phyloP scores from a whole-genome alignment of 148 eudicot genomes.

The Spergularia marina region DNA sequence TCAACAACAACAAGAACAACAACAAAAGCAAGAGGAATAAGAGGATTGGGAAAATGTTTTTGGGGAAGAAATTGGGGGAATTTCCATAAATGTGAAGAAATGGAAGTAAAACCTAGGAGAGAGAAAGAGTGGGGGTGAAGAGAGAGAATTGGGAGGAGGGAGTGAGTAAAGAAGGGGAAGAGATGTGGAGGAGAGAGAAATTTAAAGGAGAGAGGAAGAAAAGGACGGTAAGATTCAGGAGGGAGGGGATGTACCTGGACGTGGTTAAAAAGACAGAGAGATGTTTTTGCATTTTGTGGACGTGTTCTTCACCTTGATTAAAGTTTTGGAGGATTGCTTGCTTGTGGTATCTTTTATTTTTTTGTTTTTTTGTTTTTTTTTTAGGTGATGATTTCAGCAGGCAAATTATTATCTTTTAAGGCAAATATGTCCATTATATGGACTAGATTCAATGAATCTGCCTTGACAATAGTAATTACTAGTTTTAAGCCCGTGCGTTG shows the following conservation, averaged over 20 bases:
- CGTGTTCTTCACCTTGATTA: not conserved
- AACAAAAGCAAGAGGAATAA: not conserved
- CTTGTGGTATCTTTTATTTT: no score
- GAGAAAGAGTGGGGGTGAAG: not conserved
- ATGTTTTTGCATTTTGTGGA: not conserved
- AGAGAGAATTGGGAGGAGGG: not conserved
- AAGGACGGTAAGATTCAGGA: not conserved
- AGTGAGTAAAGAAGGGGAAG: not conserved
- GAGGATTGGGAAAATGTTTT: not conserved
- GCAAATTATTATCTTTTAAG: no score
- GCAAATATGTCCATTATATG: no score
- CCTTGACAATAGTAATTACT: no score
- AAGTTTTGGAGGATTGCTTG: no score
- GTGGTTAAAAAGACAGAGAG: not conserved
- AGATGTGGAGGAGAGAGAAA: not conserved
- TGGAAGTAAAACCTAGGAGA: not conserved
- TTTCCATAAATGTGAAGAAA: not conserved
- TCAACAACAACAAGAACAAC: slow-evolving; percentile 23
- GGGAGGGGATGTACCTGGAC: not conserved
- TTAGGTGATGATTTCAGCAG: no score
- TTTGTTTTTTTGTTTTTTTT: no score
- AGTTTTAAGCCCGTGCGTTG: no score
- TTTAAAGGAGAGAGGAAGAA: no score
- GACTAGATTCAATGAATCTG: no score
- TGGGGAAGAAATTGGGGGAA: not conserved